Evolutionary conservation across 2,329 filamentous ascomycete species (phyloP).

Genomic region (Venturia nashicola): DNA sequence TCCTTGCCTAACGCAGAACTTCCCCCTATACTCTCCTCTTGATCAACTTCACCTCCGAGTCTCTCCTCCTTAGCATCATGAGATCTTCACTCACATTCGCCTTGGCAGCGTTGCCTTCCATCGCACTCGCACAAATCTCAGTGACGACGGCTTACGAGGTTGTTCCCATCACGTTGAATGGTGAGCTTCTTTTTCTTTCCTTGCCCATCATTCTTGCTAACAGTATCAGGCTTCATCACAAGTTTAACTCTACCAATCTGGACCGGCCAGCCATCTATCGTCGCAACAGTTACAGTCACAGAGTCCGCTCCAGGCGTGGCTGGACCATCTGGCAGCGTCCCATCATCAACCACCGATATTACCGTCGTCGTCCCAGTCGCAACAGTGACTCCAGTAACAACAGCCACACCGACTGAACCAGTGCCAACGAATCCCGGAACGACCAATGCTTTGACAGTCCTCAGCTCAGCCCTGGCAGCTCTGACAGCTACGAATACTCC

Average conservation of each 20-base stretch:
- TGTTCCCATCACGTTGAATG: conserved; percentile 4
- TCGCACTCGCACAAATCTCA: conserved; percentile 1
- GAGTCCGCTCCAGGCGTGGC: not conserved
- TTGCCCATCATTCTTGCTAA: not conserved
- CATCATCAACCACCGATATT: not conserved
- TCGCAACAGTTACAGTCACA: conserved; percentile 1
- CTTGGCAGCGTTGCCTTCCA: not conserved
- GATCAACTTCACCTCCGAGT: not conserved
- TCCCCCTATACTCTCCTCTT: too few relatives aligned
- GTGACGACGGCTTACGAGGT: not conserved
- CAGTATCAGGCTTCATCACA: conserved; percentile 2
- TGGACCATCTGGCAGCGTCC: not conserved
- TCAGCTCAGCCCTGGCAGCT: not conserved
- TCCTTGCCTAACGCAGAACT: not conserved
- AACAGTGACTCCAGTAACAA: not conserved
- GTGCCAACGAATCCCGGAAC: not conserved
- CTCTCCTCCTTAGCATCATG: not conserved
- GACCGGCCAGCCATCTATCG: conserved; percentile 4
- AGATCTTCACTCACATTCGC: not conserved
- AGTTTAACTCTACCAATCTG: conserved; percentile 5
- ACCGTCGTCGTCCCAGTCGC: not conserved
- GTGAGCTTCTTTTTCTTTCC: not conserved
- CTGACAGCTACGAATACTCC: not conserved
- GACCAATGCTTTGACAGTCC: not conserved
- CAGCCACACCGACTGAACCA: not conserved